Base-by-base conservation (phyloP, 2,329 filamentous ascomycete species). In the Aureobasidium vineae region DNA sequence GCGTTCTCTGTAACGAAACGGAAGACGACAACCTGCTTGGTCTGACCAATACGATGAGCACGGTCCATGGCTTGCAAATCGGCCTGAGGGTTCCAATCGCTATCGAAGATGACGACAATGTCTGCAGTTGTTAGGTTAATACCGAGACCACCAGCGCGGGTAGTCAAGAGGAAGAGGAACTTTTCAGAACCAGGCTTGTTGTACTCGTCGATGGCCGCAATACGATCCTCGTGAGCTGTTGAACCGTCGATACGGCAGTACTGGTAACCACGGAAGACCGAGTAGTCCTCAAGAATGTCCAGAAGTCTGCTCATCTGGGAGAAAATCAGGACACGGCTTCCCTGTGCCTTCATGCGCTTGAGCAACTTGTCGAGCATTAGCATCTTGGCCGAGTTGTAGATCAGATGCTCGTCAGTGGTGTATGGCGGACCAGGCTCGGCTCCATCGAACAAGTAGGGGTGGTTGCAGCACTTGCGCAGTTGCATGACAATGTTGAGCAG, bases 401-500 rank as follows among this genome's bases (percentile, higher is more conserved):
- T 82, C 63, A 99, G 83, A 79, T 99, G 96, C 79, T 98, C 94
- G 74, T 99, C 95, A 0, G 94, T 99, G 0, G 96, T 99, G 76
- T 98, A 99, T 1, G 96, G 95, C 15, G 95, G 96, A 33, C 95
- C 95, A 49, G 95, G 95, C 76, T 99, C 95, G 11, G 95, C 95
- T 65, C 95, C 95, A 76, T 99, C 95, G 71, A 99, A 99, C 0
- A 99, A 86, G 73, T 99, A 99, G 0, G 95, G 95, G 75, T 99
- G 95, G 73, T 99, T 99, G 78, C 95, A 99, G 80, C 95, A 99
- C 79, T 99, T 99, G 73, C 95, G 90, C 70, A 99, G 85, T 79
- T 99, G 95, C 95, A 99, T 99, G 72, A 99, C 95, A 75, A 99
- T 99, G 79, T 99, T 99, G 70, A 99, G 84, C 26, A 99, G 85